Base-by-base conservation (phyloP, 2,329 filamentous ascomycete genomes). In the Aspergillus amoenus region DNA sequence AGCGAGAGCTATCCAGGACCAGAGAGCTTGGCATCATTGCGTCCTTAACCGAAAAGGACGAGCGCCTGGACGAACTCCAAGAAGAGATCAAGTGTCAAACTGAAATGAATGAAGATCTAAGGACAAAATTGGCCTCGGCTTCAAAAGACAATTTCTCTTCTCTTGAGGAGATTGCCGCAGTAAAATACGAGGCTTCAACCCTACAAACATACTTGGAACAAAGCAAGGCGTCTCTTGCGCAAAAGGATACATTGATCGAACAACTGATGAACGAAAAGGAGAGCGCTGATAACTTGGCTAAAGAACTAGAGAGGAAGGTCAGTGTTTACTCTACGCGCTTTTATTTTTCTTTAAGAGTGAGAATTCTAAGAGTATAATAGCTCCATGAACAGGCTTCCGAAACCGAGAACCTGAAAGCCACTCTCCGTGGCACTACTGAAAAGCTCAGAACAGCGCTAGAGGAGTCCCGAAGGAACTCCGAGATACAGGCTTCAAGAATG, bases 21-120 rank as follows among this genome's bases (percentile, higher is more conserved):
- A 68, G 68, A 56, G 77, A 84, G 44, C 60, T 82, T 3, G 73
- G 76, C 32, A 67, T 77, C 22, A 70, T 76, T 21, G 74, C 78
- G 40, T 72, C 67, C 7, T 56, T 77, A 4, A 77, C 77, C 2
- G 74, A 73, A 18, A 79, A 76, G 55, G 75, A 81, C 32, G 79
- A 81, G 54, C 68, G 71, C 5, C 53, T 80, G 4, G 77, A 79
- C 24, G 73, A 76, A 41, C 62, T 77, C 12, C 72, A 78, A 24
- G 70, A 76, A 44, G 63, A 74, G 24, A 55, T 77, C 4, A 62
- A 63, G 42, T 46, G 53, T 15, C 57, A 68, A n/a, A 59, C 51
- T 55, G 57, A 57, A 30, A 63, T 69, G 40, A 66, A 64, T 56
- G 54, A 64, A 17, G 46, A 64, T 27, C 43, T 68, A 8, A 59